Evolutionary conservation across 2,329 filamentous ascomycete species (phyloP), one percentile per base, ranked within the genome.

Genomic region (Didymosphaeria variabile): DNA sequence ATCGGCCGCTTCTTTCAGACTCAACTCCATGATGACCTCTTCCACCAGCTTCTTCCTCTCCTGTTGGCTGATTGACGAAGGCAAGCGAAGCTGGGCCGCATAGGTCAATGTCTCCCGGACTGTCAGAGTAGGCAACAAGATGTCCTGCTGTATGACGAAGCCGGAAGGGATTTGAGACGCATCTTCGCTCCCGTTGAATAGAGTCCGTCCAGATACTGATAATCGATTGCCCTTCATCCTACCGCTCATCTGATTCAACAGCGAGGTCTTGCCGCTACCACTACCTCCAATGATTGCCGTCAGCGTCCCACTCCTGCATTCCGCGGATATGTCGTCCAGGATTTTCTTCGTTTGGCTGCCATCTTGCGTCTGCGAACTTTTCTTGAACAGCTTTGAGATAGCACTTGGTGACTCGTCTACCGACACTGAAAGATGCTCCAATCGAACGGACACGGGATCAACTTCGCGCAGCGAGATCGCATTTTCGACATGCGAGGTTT

Each of bases 101-200:
- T 93, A 94, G 58, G 80, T 85, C 23, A 94, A 77, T 0, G 91
- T 94, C 74, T 94, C 91, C 40, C 91, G 83, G 12, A 93, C 91
- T 0, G 91, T 94, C 60, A 94, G 79, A 0, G 89, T 90, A 0
- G 91, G 89, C 0, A 93, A 81, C 1, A 94, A 80, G 15, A 93
- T 84, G 70, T 94, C 91, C 67, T 93, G 89, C 72, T 93, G 90
- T 84, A 90, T 91, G 21, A 91, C 90, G 80, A 93, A 91, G 53
- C 89, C 85, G 74, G 88, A 85, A 55, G 88, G 80, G 50, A 90
- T 80, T 58, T 80, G 81, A 62, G 77, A 69, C 64, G 75, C 53
- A 61, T 86, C 83, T 26, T 81, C 67, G 40, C 79, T 76, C 1
- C 84, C 85, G 71, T 92, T 92, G 77, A 91, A 92, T 0, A 83